Evolutionary conservation across 257 asterid species (phyloP).

Genomic region (Osmanthus fragrans): DNA sequence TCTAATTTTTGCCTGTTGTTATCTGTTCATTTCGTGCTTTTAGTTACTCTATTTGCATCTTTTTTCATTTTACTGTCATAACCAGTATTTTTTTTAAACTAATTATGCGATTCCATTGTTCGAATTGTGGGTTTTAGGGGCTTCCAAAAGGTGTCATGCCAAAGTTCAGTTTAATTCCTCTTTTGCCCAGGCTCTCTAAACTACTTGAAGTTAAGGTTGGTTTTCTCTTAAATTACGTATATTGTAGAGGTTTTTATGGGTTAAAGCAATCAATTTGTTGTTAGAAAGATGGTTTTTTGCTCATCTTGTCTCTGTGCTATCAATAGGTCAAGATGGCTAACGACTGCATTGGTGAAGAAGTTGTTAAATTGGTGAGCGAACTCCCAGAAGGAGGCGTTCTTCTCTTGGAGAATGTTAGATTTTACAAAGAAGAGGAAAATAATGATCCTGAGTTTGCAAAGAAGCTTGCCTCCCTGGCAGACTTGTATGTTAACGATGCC

Average conservation of each 20-base stretch:
- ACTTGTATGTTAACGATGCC: slow-evolving; percentile 24
- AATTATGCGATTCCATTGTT: not conserved
- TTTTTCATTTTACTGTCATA: not conserved
- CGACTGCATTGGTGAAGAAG: slow-evolving; percentile 26
- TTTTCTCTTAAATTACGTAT: too few relatives aligned
- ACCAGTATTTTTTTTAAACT: not conserved
- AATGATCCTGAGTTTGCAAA: slow-evolving; percentile 22
- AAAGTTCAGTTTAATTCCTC: slow-evolving; percentile 45
- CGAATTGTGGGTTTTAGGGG: slow-evolving; percentile 31
- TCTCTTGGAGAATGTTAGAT: slow-evolving; percentile 24
- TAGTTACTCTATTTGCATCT: not conserved
- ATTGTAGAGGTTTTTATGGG: too few relatives aligned
- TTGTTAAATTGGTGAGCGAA: slow-evolving; percentile 10
- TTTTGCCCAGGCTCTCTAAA: slow-evolving; percentile 34
- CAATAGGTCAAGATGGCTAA: slow-evolving; percentile 20
- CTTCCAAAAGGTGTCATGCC: slow-evolving; percentile 50
- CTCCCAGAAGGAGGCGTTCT: slow-evolving; percentile 27
- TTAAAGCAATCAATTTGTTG: not conserved
- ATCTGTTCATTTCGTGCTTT: not conserved
- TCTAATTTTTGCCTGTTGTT: not conserved
- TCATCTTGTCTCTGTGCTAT: not conserved
- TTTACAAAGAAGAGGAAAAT: slow-evolving; percentile 28
- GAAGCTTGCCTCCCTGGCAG: slow-evolving; percentile 26
- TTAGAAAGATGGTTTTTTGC: not conserved
- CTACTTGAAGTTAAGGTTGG: slow-evolving; percentile 20